Evolutionary conservation across 192 early-diverging fungal species (phyloP).

Genomic region (Linnemannia schmuckeri): DNA sequence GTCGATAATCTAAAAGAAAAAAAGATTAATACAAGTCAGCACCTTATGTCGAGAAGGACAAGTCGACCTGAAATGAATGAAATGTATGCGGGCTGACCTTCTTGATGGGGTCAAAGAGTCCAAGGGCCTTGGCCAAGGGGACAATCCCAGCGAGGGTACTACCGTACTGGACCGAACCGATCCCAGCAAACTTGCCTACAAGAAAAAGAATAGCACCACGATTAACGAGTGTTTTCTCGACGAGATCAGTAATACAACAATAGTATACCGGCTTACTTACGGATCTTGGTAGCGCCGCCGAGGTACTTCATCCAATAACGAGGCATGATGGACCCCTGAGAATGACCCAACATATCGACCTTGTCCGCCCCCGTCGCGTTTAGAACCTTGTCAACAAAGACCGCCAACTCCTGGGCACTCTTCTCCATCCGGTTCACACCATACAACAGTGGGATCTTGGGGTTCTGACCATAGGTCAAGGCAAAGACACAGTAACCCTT

Average conservation of each 20-base stretch:
- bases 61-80: background rate
- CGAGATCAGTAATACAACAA: background rate
- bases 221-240: too few relatives aligned
- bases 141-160: background rate
- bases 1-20: background rate
- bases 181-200: background rate
- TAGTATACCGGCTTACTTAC: background rate
- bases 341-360: constrained; percentile 15
- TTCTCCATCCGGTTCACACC: constrained; percentile 5
- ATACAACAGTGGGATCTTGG: background rate
- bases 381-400: constrained; percentile 17
- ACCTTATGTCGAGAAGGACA: background rate
- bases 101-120: background rate
- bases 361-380: background rate
- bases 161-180: background rate
- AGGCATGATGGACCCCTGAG: constrained; percentile 5
- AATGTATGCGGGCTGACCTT: background rate
- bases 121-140: background rate
- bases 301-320: constrained; percentile 12
- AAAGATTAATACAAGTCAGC: too few relatives aligned
- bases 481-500: constrained; percentile 20
- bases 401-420: constrained; percentile 1
- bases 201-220: background rate
- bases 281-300: constrained; percentile 15
- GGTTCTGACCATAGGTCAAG: background rate